Evolutionary conservation across 2,329 filamentous ascomycete genomes (phyloP), one percentile per base, ranked within the genome.

Genomic region (Lasiodiplodia hormozganensis): DNA sequence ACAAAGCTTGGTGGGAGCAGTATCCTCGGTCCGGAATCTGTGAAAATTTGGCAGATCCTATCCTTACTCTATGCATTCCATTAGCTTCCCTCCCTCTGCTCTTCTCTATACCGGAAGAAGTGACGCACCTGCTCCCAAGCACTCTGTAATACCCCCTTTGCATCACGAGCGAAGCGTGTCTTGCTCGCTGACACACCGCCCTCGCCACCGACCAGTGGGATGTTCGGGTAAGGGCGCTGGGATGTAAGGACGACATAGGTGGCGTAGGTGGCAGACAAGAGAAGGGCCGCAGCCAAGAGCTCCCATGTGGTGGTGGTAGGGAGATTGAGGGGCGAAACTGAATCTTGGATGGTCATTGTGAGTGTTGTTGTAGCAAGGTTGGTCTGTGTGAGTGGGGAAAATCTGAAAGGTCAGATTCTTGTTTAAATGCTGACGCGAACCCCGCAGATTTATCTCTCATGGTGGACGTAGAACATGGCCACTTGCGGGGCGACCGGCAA

Each of bases 41-140:
- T 28, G 18, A 43, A 60, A 8, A 60, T 60, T 36, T 60, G 56
- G 56, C 56, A 60, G 36, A 60, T 7, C 14, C 6, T 12, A 38
- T 38, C 56, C 14, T 60, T 43, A 2, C 36, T 38, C 56, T 60
- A 16, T 21, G 11, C 2, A 38, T 23, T n/a, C 8, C 31, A 18
- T 31, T 34, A 47, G 18, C 5, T 47, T n/a, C 7, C 16, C 5
- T 47, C n/a, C 7, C 16, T 8, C 40, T 8, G n/a, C 40, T 47
- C 40, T 47, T 18, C 18, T 18, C 40, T 18, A 6, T 3, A n/a
- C 18, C 31, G 10, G 53, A 16, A n/a, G 5, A n/a, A 2, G 0
- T n/a, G 1, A n/a, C 23, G 8, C 5, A 38, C 53, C 53, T 57
- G 18, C 1, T 14, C 23, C 36, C 40, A 14, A 18, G 56, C 56